These are phyloP conservation scores for Bryum argenteum DNA, from an alignment of 225 moss, liverwort and hornwort species.

Conservation along the genomic window DNA sequence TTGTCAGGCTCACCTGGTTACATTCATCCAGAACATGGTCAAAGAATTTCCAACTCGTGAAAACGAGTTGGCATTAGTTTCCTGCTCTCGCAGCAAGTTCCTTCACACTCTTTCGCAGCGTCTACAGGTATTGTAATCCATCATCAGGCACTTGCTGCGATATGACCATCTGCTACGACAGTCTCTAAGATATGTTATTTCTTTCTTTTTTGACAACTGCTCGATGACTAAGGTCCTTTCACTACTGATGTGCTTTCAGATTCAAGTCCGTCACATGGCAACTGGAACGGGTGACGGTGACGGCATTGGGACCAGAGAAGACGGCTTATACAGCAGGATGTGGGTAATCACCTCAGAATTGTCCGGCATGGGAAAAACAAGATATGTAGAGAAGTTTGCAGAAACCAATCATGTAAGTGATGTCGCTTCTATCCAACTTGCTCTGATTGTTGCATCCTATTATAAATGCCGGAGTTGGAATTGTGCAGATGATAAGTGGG, in stretches of 20 bases:
- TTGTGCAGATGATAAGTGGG: conserved; percentile 5
- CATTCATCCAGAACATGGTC: conserved; percentile 32
- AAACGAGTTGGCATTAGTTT: conserved; percentile 50
- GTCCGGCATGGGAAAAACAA: conserved; percentile 64
- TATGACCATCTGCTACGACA: neutral
- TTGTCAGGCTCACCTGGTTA: conserved; percentile 48
- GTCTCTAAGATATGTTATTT: neutral
- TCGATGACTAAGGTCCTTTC: neutral
- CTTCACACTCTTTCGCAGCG: conserved; percentile 44
- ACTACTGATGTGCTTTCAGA: conserved; percentile 27
- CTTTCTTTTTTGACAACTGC: neutral
- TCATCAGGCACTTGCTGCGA: neutral
- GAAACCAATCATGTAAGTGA: conserved; percentile 31
- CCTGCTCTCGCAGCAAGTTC: conserved; percentile 46
- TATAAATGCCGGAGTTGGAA: neutral
- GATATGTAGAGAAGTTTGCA: conserved; percentile 33
- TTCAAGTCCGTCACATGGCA: conserved; percentile 53
- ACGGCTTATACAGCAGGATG: conserved; percentile 34
- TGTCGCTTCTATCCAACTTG: conserved; percentile 2
- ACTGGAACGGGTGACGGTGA: conserved; percentile 23
- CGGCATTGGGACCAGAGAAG: conserved; percentile 12
- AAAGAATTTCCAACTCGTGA: conserved; percentile 22
- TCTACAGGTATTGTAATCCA: conserved; percentile 41
- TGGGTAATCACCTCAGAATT: conserved; percentile 57
- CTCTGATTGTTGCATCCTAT: neutral